phyloP scores from a whole-genome alignment of 192 early-diverging fungal genomes.

The Glomus cerebriforme region DNA sequence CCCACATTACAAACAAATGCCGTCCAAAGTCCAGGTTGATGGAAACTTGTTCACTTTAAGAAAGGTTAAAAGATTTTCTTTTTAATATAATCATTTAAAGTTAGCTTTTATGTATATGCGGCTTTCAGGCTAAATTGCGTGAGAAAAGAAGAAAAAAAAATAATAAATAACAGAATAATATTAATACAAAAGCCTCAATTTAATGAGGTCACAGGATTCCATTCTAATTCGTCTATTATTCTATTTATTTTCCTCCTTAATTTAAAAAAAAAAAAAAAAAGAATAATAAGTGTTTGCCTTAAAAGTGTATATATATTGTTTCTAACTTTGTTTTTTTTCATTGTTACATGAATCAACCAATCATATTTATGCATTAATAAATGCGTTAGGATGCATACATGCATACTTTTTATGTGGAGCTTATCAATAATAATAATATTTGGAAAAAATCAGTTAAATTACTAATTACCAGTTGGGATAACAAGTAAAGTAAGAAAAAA shows the following conservation, averaged over 20 bases:
- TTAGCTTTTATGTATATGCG: background rate
- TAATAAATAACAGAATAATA: background rate
- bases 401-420: no score
- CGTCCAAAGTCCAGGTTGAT: background rate
- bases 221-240: background rate
- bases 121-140: background rate
- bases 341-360: background rate
- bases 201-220: background rate
- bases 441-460: no score
- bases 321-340: background rate
- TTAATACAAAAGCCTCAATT: background rate
- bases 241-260: background rate
- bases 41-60: background rate
- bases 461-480: no score
- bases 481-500: no score
- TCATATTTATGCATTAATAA: background rate
- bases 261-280: no score
- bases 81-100: background rate
- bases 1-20: background rate
- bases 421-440: no score
- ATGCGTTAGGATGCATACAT: background rate
- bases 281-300: background rate
- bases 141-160: background rate
- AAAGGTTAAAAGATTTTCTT: background rate
- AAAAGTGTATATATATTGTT: background rate